Evolutionary conservation across 148 eudicot genomes (phyloP).

Genomic region (Polygonum aviculare): DNA sequence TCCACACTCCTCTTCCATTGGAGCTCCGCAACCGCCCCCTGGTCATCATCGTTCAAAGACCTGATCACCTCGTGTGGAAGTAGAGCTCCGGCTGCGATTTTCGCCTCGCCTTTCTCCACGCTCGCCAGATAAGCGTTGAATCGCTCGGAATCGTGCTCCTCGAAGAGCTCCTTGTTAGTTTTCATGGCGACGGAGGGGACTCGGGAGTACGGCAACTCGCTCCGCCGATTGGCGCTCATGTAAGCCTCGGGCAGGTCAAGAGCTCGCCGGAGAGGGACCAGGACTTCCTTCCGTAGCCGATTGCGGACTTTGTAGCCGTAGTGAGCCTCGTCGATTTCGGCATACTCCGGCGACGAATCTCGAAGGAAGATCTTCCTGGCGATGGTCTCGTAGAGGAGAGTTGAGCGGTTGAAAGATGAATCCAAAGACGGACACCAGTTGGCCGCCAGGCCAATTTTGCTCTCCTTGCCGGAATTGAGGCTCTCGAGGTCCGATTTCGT

Average conservation of each 20-base stretch:
- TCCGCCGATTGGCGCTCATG: constrained; percentile 18
- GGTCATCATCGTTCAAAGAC: constrained; percentile 3
- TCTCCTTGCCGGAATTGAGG: constrained; percentile 12
- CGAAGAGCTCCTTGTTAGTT: constrained; percentile 12
- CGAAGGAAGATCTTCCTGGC: constrained; percentile 19
- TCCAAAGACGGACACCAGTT: constrained; percentile 29
- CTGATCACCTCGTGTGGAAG: constrained; percentile 24
- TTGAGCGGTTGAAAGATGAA: constrained; percentile 16
- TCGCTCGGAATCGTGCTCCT: constrained; percentile 19
- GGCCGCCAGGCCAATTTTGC: constrained; percentile 21
- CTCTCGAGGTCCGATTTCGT: constrained; percentile 13
- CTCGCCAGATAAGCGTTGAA: constrained; percentile 11
- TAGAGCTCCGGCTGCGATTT: constrained; percentile 13
- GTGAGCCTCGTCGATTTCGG: constrained; percentile 17
- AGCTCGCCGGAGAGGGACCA: constrained; percentile 19
- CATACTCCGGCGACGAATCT: constrained; percentile 15
- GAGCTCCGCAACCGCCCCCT: constrained; percentile 12
- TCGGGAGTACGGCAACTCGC: constrained; percentile 16
- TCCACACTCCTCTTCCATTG: constrained; percentile 27
- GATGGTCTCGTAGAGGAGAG: constrained; percentile 21
- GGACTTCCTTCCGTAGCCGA: constrained; percentile 18
- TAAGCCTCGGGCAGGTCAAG: constrained; percentile 21
- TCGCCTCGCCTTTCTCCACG: constrained; percentile 9
- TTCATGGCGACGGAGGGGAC: constrained; percentile 27
- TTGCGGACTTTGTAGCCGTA: constrained; percentile 23